These are phyloP conservation scores for Aciculosporium take DNA, from an alignment of 2,329 filamentous ascomycete genomes.

Conservation along the genomic window DNA sequence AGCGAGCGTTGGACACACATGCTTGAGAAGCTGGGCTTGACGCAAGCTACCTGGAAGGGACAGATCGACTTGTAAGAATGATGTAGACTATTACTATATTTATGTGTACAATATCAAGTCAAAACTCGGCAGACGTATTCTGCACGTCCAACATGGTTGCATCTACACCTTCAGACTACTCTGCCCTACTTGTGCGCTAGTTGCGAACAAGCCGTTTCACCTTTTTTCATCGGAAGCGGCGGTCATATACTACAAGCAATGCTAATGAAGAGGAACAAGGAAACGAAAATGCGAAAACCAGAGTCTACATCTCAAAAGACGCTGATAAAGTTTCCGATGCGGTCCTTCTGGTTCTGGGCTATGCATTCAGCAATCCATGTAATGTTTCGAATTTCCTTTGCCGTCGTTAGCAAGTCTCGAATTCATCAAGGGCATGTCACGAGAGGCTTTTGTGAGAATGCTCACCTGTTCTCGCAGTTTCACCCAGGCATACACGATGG, in stretches of 20 bases:
- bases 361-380: conserved; percentile 99
- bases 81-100: conserved; percentile 28
- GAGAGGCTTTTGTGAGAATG: conserved; percentile 1
- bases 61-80: conserved; percentile 48
- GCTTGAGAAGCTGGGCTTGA: conserved; percentile 70
- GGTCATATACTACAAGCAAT: conserved; percentile 29
- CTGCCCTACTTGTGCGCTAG: conserved; percentile 19
- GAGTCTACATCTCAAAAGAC: conserved; percentile 52
- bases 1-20: conserved; percentile 81
- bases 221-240: conserved; percentile 23
- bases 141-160: conserved; percentile 2
- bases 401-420: conserved; percentile 17
- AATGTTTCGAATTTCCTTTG: conserved; percentile 94
- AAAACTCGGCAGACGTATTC: conserved; percentile 9
- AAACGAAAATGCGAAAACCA: background rate
- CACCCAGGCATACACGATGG: conserved; percentile 94
- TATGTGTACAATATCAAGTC: conserved; percentile 35
- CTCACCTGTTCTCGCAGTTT: conserved; percentile 91
- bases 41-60: conserved; percentile 76
- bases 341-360: conserved; percentile 98
- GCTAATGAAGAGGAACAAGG: conserved; percentile 11
- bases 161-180: conserved; percentile 9
- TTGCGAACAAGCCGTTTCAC: conserved; percentile 10
- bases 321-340: conserved; percentile 97
- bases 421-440: background rate